Percentiles rank a stretch among this genome's conserved stretches.
Evolutionary conservation across 2,329 filamentous ascomycete genomes (phyloP).

Genomic region (Aureobasidium sp.): DNA sequence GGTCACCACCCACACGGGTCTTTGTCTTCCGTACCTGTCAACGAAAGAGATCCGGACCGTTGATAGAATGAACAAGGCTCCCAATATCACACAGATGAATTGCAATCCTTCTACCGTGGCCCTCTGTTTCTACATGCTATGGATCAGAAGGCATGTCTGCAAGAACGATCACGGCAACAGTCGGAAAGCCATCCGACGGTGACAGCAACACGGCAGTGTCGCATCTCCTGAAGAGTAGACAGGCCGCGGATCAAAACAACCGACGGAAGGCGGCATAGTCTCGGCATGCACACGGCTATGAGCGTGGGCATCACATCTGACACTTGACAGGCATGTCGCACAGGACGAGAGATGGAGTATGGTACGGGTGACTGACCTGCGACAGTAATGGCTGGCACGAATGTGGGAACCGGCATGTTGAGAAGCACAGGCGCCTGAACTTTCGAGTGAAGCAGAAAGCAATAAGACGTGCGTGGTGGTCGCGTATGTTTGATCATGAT

Average conservation of each 20-base stretch:
- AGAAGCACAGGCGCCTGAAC: too few species aligned
- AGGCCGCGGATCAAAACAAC: neutral
- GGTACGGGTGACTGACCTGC: neutral
- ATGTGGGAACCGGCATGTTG: neutral
- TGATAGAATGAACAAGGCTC: too few species aligned
- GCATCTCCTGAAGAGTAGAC: neutral
- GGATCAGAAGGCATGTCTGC: too few species aligned
- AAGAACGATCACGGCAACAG: neutral
- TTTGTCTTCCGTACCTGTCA: too few species aligned
- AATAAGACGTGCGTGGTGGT: too few species aligned
- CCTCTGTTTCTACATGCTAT: too few species aligned
- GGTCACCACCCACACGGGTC: too few species aligned
- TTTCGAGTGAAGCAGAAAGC: too few species aligned
- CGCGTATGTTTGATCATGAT: too few species aligned
- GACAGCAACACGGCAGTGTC: neutral
- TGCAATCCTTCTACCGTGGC: too few species aligned
- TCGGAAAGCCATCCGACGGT: neutral
- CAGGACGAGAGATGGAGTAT: neutral
- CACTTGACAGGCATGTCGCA: slow-evolving; percentile 3
- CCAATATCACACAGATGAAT: too few species aligned
- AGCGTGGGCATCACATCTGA: neutral
- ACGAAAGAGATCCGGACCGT: too few species aligned
- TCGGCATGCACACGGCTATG: neutral
- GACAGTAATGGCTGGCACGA: neutral
- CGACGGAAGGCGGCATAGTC: slow-evolving; percentile 2